Evolutionary conservation across 1,284 basidiomycete genomes (phyloP).

Genomic region (Rhodotorula sp.): DNA sequence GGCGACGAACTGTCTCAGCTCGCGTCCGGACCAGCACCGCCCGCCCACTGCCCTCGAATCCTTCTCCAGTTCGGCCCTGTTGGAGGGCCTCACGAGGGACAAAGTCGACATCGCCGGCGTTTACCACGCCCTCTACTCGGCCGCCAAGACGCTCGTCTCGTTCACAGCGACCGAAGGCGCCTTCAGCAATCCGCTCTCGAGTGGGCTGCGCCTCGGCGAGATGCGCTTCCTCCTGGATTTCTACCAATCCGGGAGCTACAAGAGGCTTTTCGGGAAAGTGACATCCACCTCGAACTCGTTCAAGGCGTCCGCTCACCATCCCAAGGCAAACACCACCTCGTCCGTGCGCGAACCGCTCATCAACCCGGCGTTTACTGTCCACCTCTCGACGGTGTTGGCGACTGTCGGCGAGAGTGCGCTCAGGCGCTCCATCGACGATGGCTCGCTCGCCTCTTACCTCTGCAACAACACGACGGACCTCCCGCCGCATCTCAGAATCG

Average conservation of each 20-base stretch:
- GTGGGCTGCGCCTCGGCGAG: conserved; percentile 14
- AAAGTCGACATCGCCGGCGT: conserved; percentile 73
- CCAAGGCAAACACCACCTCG: neutral
- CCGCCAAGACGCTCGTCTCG: conserved; percentile 45
- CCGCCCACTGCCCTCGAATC: conserved; percentile 70
- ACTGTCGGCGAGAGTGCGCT: neutral
- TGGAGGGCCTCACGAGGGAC: conserved; percentile 85
- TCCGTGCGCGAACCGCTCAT: conserved; percentile 27
- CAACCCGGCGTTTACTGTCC: conserved; percentile 25
- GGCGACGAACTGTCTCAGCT: conserved; percentile 40
- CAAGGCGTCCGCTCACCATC: neutral
- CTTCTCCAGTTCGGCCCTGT: conserved; percentile 68
- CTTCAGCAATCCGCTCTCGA: neutral
- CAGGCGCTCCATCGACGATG: too few relatives aligned
- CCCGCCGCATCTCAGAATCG: neutral
- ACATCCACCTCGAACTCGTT: neutral
- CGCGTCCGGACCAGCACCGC: conserved; percentile 43
- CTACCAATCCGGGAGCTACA: conserved; percentile 20
- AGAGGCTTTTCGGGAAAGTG: conserved; percentile 11
- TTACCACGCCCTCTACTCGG: conserved; percentile 66
- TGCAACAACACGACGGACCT: neutral
- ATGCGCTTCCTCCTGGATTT: conserved; percentile 30
- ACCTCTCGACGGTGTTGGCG: conserved; percentile 8
- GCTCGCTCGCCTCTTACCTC: neutral
- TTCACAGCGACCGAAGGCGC: neutral